Conservation (phyloP, 495 filamentous ascomycete genomes). For the Hypoxylon subgilvum region DNA sequence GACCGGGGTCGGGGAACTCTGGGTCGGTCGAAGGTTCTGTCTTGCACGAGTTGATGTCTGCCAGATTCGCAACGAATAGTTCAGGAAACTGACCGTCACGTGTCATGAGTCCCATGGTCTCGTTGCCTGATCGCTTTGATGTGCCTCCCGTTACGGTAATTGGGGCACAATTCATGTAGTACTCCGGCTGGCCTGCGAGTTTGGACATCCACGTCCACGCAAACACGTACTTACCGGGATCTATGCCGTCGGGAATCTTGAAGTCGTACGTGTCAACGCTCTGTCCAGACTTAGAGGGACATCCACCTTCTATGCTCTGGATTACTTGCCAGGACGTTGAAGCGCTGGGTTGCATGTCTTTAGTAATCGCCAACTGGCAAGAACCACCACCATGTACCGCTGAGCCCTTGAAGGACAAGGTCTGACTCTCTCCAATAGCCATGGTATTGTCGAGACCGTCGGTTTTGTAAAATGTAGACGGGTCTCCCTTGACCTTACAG, state of each 20-base stretch:
- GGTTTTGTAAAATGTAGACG: conserved; percentile 47
- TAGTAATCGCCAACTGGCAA: conserved; percentile 83
- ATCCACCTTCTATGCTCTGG: conserved; percentile 81
- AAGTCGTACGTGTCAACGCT: conserved; percentile 59
- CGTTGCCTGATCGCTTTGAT: conserved; percentile 25
- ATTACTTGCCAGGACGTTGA: conserved; percentile 76
- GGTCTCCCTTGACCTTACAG: conserved; percentile 64
- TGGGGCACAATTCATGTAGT: conserved; percentile 62
- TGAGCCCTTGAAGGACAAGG: conserved; percentile 60
- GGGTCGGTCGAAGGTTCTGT: conserved; percentile 54
- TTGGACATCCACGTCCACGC: conserved; percentile 64
- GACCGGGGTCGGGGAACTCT: conserved; percentile 62
- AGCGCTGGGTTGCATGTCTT: conserved; percentile 65
- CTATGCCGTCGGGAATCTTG: conserved; percentile 63
- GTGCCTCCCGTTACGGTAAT: conserved; percentile 29
- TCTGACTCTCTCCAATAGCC: conserved; percentile 59
- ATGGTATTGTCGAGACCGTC: conserved; percentile 55
- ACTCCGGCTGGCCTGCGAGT: conserved; percentile 33
- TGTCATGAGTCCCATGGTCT: conserved; percentile 51
- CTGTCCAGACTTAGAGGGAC: conserved; percentile 60
- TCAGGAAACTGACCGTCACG: conserved; percentile 68
- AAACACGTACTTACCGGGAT: conserved; percentile 66
- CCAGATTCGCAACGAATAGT: conserved; percentile 82
- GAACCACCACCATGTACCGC: conserved; percentile 87
- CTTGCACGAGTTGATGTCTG: conserved; percentile 57